Evolutionary conservation across 2,329 filamentous ascomycete genomes (phyloP).

Genomic region (Aspergillus novoparasiticus): DNA sequence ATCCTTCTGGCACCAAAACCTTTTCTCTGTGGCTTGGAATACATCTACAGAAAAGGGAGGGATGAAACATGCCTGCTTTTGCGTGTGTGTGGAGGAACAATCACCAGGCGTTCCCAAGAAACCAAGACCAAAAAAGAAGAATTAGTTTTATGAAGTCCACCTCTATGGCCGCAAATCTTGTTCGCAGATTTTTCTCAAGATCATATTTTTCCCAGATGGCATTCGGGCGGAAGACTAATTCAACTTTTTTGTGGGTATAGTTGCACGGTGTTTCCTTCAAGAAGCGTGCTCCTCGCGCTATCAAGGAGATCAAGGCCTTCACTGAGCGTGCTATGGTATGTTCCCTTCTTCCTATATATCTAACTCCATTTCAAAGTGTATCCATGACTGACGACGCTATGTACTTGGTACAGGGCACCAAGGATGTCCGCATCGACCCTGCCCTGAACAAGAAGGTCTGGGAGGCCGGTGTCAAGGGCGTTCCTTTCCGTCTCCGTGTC

Average conservation of each 20-base stretch:
- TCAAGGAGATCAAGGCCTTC: slow-evolving; percentile 99
- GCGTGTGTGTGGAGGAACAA: slow-evolving; percentile 16
- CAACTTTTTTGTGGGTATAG: slow-evolving; percentile 57
- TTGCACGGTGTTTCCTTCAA: slow-evolving; percentile 98
- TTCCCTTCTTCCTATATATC: slow-evolving; percentile 23
- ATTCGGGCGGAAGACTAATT: slow-evolving; percentile 72
- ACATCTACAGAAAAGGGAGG: neutral
- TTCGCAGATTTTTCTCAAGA: slow-evolving; percentile 24
- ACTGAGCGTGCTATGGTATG: slow-evolving; percentile 95
- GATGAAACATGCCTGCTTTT: neutral
- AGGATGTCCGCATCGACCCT: slow-evolving; percentile 96
- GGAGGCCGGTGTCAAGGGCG: slow-evolving; percentile 98
- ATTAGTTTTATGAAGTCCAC: slow-evolving; percentile 74
- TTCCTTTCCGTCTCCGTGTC: slow-evolving; percentile 94
- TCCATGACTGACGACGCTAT: slow-evolving; percentile 8
- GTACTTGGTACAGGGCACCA: slow-evolving; percentile 70
- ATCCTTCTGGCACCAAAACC: neutral
- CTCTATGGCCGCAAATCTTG: slow-evolving; percentile 50
- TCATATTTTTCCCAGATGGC: slow-evolving; percentile 30
- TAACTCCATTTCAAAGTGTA: neutral
- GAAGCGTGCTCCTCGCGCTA: slow-evolving; percentile 96
- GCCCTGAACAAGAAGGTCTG: slow-evolving; percentile 99
- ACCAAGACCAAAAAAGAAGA: slow-evolving; percentile 35
- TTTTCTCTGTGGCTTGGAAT: neutral
- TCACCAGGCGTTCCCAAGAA: slow-evolving; percentile 8